Evolutionary conservation across 352 stramenopile species (phyloP), one percentile per base, ranked within the genome.

Genomic region (Pythium folliculosum): DNA sequence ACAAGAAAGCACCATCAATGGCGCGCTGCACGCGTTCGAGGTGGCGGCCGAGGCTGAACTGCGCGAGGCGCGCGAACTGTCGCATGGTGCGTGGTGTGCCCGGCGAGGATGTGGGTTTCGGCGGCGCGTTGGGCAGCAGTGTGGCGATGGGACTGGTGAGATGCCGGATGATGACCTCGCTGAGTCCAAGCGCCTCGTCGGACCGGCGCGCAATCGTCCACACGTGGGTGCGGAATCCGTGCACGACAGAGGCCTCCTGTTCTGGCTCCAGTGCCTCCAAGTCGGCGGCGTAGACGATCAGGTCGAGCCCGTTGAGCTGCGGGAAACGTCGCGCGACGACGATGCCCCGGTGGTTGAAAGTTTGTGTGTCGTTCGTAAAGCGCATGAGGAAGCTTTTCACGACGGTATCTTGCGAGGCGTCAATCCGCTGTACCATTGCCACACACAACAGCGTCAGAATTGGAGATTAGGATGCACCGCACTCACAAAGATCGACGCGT

Each of bases 311-410:
- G 19, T 43, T 27, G 10, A 8, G 30, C 5, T 38, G 47, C 2
- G 14, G 32, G n/a, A 58, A 27, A 1, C 37, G 45, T 4, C 59
- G 45, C 2, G 59, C 49, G 12, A 65, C 59, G 8, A 37, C 16
- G 10, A 65, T 57, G 5, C 30, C 59, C 14, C 47, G 47, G 25
- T 65, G 59, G 22, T 65, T 65, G 1, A 27, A 37, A 17, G 13
- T 9, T 9, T 7, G 7, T 0, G 16, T 3, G n/a, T 14, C 45
- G n/a, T 30, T 49, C 1, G 35, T 16, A 48, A 48, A 65, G 4
- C 37, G 47, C 21, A 65, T 14, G 13, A 37, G 48, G 47, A 65
- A 65, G 47, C 47, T 65, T 47, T 57, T 65, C 32, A 65, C 23
- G 16, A 65, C 30, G 19, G 25, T 32, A 43, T 65, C 59, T 7